Percentiles rank a stretch among this genome's conserved stretches.
Conservation (phyloP, 1,139 yeast species). For the Suhomyces kunorum region DNA sequence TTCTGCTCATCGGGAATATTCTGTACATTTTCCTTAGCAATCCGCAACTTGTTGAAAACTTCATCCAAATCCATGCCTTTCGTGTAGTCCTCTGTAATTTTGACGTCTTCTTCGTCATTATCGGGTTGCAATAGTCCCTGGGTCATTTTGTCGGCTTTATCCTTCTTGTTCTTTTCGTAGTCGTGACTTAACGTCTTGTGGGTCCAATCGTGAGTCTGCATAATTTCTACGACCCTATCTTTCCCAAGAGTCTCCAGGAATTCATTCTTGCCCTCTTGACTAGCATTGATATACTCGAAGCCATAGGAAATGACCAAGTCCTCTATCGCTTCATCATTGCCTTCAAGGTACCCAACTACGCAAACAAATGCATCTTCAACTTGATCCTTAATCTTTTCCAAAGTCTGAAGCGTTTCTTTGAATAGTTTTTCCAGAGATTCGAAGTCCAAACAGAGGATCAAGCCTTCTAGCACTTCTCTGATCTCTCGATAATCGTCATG, state of each 20-base stretch:
- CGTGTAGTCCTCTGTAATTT: conserved; percentile 4
- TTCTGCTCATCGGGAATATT: conserved; percentile 28
- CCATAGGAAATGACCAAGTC: conserved; percentile 34
- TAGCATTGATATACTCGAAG: conserved; percentile 32
- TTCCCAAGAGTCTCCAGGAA: conserved; percentile 22
- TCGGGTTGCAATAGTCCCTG: conserved; percentile 22
- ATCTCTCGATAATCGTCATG: conserved; percentile 37
- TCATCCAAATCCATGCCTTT: conserved; percentile 26
- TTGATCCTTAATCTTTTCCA: conserved; percentile 31
- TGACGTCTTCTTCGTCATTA: conserved; percentile 10
- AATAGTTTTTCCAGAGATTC: conserved; percentile 20
- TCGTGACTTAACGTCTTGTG: conserved; percentile 19
- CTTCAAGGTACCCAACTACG: conserved; percentile 24
- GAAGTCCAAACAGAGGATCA: conserved; percentile 36
- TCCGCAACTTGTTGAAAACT: conserved; percentile 30
- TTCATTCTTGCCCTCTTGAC: conserved; percentile 19
- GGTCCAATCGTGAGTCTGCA: conserved; percentile 46
- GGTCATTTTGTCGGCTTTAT: conserved; percentile 31
- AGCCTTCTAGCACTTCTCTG: conserved; percentile 41
- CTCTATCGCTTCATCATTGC: conserved; percentile 27
- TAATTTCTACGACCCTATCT: conserved; percentile 35
- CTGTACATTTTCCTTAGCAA: conserved; percentile 33
- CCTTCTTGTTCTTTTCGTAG: conserved; percentile 23
- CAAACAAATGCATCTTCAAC: conserved; percentile 25
- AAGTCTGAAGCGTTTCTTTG: conserved; percentile 21